These are phyloP conservation scores for Microthlaspi erraticum DNA, from an alignment of 345 rosid genomes.

Conservation along the genomic window DNA sequence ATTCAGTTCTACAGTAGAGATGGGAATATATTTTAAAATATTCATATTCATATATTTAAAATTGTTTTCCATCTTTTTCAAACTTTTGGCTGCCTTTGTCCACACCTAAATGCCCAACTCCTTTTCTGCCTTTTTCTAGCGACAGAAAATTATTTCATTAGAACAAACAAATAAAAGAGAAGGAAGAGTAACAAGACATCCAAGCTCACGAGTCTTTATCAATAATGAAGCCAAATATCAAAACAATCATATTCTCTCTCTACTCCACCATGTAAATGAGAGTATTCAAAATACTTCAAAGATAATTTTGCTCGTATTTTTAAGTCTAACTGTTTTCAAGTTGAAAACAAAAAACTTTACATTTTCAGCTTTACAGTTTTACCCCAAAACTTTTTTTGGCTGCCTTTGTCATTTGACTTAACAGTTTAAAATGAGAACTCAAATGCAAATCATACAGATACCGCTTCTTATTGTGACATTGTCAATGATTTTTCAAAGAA, in stretches of 20 bases:
- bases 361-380: no score
- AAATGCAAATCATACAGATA: slow-evolving; percentile 2
- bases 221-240: slow-evolving; percentile 26
- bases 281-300: not conserved
- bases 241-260: not conserved
- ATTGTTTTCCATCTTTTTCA: slow-evolving; percentile 21
- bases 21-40: slow-evolving; percentile 21
- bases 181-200: slow-evolving; percentile 6
- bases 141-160: slow-evolving; percentile 36
- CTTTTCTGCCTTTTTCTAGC: slow-evolving; percentile 27
- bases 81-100: slow-evolving; percentile 42
- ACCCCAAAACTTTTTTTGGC: no score
- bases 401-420: no score
- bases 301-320: not conserved
- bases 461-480: not conserved
- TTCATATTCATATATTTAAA: not conserved
- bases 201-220: slow-evolving; percentile 34
- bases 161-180: not conserved
- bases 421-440: not conserved
- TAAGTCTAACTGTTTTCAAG: not conserved
- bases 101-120: slow-evolving; percentile 35
- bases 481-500: not conserved
- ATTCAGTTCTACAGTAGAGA: slow-evolving; percentile 30
- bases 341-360: no score
- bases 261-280: slow-evolving; percentile 8